Base-by-base conservation (phyloP, 1,284 basidiomycete genomes). In the Peniophora sp. region DNA sequence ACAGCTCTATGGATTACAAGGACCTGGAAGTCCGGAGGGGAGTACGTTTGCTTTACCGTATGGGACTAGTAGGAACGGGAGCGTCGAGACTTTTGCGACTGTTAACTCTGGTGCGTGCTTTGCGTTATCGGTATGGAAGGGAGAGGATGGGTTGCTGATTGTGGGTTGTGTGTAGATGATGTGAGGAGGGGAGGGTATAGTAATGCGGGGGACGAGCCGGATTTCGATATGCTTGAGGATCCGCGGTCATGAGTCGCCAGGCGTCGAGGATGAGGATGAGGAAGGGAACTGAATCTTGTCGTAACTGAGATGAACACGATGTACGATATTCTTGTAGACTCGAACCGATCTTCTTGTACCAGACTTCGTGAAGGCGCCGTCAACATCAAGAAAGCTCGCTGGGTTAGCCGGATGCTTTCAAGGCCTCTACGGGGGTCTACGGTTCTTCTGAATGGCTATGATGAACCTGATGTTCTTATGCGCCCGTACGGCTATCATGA, bases 211-310 rank as follows among this genome's bases (percentile, higher is more conserved):
- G 22, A 51, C 35, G 45, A 51, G 12, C 44, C 41, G 14, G 49
- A 50, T n/a, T 43, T 45, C 10, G 46, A 45, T 45, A 51, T 51
- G 50, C 50, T 51, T 27, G 50, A 51, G 17, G 49, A 45, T 20
- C 44, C 23, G 44, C 44, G 23, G 24, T 22, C n/a, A 20, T 24
- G 44, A 41, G 39, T n/a, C n/a, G n/a, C n/a, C n/a, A n/a, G n/a
- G n/a, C n/a, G n/a, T n/a, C 39, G 20, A 22, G n/a, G 39, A 9
- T 10, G 6, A 22, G 17, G 3, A 45, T 22, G 44, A 45, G 6
- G 44, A 10, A 44, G 10, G 12, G 41, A 16, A 11, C 12, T 20
- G 9, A 20, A 20, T 22, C n/a, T 45, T 16, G 20, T 5, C 10
- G 23, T 10, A 20, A 24, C 44, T 41, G 19, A 41, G 16, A 41